Evolutionary conservation across 1,284 basidiomycete species (phyloP), one percentile per base, ranked within the genome.

Genomic region (Vanrija sp.): DNA sequence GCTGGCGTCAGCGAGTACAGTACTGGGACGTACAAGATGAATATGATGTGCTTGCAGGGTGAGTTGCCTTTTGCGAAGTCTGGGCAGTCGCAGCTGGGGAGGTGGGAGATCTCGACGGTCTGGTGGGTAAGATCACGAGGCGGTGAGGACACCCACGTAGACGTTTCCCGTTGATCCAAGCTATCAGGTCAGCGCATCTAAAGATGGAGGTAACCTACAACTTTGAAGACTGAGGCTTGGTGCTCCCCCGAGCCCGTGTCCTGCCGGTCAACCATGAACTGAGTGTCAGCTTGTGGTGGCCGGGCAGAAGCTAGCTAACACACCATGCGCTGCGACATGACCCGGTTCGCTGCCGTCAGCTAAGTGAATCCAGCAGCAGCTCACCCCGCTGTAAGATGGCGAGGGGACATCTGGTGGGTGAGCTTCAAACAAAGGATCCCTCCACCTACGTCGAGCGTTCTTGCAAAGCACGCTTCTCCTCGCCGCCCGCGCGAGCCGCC

Each of bases 41-140:
- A 73, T n/a, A 73, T 64, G 48, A 71, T 65, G 49, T 73, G 71
- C 51, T 73, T 71, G 62, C 71, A 73, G 9, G 69, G 69, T 8
- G 53, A 52, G 47, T 69, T 67, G 8, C 67, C 67, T 45, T 67
- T 73, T 18, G 29, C n/a, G 21, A 34, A 51, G 46, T 73, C 71
- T 8, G 71, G 69, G 53, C 71, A 73, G 51, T 73, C 64, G 57
- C 71, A 73, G 18, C 34, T 26, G 3, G 65, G 68, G 3, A 46
- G 14, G 14, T 34, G 29, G 39, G 57, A 62, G 25, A 73, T 65
- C 5, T 29, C 49, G 23, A 69, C 55, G 3, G 65, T 69, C 71
- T 72, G 52, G 38, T 19, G 23, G 43, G 49, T 54, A n/a, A 12
- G 21, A n/a, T n/a, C n/a, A n/a, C n/a, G n/a, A n/a, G n/a, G n/a